Conservation (phyloP, 2,329 filamentous ascomycete species). For the Hypomyces perniciosus region DNA sequence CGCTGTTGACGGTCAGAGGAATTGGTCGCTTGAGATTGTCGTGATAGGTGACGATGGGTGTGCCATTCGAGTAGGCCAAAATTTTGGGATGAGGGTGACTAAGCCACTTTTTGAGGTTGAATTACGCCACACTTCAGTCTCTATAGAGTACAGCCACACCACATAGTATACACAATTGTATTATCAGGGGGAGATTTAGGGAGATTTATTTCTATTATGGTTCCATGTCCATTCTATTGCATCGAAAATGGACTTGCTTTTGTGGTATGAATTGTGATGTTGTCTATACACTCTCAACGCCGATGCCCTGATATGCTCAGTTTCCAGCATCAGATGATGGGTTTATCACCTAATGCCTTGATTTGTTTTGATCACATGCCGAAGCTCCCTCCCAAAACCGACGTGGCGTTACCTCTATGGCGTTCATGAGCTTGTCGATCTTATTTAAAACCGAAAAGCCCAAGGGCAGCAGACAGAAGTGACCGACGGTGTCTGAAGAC, state of each 20-base stretch:
- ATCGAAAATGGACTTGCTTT: too few relatives aligned
- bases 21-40: constrained; percentile 3
- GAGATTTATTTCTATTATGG: too few relatives aligned
- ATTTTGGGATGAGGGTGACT: constrained; percentile 10
- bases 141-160: background rate
- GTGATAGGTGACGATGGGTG: constrained; percentile 2
- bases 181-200: too few relatives aligned
- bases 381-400: background rate
- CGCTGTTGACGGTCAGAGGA: background rate
- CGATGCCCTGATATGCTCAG: too few relatives aligned
- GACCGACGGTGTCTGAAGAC: constrained; percentile 23
- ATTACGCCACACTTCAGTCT: background rate
- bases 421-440: background rate
- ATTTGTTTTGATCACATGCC: too few relatives aligned
- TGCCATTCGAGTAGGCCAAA: constrained; percentile 1
- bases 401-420: background rate
- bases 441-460: constrained; percentile 6
- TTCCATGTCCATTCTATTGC: too few relatives aligned
- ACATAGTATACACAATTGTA: too few relatives aligned
- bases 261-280: too few relatives aligned
- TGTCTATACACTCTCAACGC: too few relatives aligned
- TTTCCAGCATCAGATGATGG: too few relatives aligned
- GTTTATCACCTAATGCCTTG: too few relatives aligned
- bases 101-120: constrained; percentile 1
- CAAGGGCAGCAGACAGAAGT: constrained; percentile 11